Evolutionary conservation across 768 basidiomycete species (phyloP).

Genomic region (Leucosporidium scottii): DNA sequence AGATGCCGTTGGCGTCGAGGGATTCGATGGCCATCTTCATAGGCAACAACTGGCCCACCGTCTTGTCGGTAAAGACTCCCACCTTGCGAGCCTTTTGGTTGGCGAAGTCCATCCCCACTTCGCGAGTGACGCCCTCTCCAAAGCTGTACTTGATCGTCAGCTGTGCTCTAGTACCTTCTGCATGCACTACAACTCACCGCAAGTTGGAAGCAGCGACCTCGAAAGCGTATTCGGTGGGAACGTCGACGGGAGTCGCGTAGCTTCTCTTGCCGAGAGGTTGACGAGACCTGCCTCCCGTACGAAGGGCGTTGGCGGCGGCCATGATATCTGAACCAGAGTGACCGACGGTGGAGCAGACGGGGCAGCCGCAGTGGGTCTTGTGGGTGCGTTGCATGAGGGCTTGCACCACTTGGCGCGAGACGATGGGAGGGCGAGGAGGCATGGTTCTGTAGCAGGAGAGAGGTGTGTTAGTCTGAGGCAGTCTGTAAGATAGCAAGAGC

Average conservation of each 20-base stretch:
- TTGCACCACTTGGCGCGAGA: background rate
- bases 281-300: conserved; percentile 11
- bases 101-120: conserved; percentile 74
- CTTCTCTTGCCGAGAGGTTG: background rate
- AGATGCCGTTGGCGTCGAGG: conserved; percentile 67
- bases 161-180: no score
- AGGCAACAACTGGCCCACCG: conserved; percentile 68
- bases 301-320: conserved; percentile 19
- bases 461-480: no score
- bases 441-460: no score
- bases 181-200: conserved; percentile 39
- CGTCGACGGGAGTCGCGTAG: conserved; percentile 64
- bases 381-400: conserved; percentile 12
- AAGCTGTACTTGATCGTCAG: conserved; percentile 44
- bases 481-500: no score
- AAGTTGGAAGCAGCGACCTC: conserved; percentile 78
- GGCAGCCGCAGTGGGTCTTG: conserved; percentile 32
- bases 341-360: conserved; percentile 20
- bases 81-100: conserved; percentile 88
- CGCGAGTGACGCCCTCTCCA: conserved; percentile 79
- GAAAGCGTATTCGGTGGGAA: conserved; percentile 77
- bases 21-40: conserved; percentile 76
- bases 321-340: conserved; percentile 6
- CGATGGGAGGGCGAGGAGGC: background rate
- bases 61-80: conserved; percentile 86